Evolutionary conservation across 2,329 filamentous ascomycete species (phyloP), one percentile per base, ranked within the genome.

Genomic region (Hirsutella thompsonii): DNA sequence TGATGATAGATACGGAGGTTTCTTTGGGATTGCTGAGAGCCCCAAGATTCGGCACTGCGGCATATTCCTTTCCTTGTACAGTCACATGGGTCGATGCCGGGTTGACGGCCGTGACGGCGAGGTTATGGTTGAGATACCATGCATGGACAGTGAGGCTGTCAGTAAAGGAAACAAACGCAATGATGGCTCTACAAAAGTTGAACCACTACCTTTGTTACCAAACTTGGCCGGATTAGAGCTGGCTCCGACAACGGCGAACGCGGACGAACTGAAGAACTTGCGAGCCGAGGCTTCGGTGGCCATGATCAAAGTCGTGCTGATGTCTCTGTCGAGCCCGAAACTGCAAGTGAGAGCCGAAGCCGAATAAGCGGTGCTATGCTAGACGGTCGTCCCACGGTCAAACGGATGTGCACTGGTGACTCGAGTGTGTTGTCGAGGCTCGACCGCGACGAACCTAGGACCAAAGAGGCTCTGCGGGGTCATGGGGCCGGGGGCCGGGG

Each of bases 181-280:
- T 10, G 11, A 3, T 5, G 8, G 3, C 10, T 3, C 4, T 10
- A 13, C 10, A 11, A 11, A 26, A 6, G 23, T 26, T 6, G 6
- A 29, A 21, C 29, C 55, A 66, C 43, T 61, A 89, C 88, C 79
- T 68, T 87, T 89, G 62, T 94, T 83, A 20, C 92, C 90, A 55
- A 83, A 95, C 61, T 94, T 95, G 56, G 70, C 67, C 33, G 83
- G 70, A 62, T 94, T 87, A 40, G 83, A 84, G 57, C 83, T 90
- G 30, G 90, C 90, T 52, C 90, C 90, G 18, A 89, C 87, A 21
- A 95, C 90, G 44, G 90, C 89, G 59, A 90, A 94, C 49, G 74
- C 70, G 20, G 81, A 76, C 8, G 81, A 82, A 3, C 76, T 71
- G 67, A 95, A 94, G 71, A 95, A 95, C 11, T 72, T 70, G 47